Evolutionary conservation across 371 early-diverging fungal genomes (phyloP).

Genomic region (Apophysomyces variabilis): DNA sequence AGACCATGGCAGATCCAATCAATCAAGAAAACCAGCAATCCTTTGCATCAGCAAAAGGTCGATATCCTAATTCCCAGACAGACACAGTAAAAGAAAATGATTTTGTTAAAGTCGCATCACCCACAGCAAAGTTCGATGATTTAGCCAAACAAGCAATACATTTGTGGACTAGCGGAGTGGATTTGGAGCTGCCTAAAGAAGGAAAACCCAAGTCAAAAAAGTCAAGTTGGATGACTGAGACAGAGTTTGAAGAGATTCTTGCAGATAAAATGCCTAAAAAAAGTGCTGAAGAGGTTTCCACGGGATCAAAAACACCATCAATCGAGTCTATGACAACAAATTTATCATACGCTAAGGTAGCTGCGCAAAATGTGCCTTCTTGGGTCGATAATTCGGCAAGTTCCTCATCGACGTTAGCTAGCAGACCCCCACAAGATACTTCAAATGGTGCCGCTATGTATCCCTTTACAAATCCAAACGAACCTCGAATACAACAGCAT

Average conservation of each 20-base stretch:
- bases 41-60: neutral
- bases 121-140: constrained; percentile 29
- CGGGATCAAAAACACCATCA: neutral
- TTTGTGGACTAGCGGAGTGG: constrained; percentile 37
- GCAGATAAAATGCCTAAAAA: neutral
- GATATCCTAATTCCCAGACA: neutral
- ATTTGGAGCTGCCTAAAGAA: constrained; percentile 24
- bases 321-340: neutral
- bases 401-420: neutral
- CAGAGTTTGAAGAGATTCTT: constrained; percentile 22
- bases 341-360: neutral
- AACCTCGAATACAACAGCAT: neutral
- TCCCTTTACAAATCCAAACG: neutral
- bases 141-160: constrained; percentile 29
- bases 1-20: neutral
- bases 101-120: constrained; percentile 21
- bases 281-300: neutral
- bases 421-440: neutral
- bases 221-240: constrained; percentile 29
- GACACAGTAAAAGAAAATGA: constrained; percentile 7
- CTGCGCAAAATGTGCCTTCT: neutral
- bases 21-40: neutral
- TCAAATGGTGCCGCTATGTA: neutral
- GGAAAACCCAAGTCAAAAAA: constrained; percentile 21
- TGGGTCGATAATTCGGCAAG: neutral